Base-by-base conservation (phyloP, 2,329 filamentous ascomycete species). In the Elsinoe necatrix region DNA sequence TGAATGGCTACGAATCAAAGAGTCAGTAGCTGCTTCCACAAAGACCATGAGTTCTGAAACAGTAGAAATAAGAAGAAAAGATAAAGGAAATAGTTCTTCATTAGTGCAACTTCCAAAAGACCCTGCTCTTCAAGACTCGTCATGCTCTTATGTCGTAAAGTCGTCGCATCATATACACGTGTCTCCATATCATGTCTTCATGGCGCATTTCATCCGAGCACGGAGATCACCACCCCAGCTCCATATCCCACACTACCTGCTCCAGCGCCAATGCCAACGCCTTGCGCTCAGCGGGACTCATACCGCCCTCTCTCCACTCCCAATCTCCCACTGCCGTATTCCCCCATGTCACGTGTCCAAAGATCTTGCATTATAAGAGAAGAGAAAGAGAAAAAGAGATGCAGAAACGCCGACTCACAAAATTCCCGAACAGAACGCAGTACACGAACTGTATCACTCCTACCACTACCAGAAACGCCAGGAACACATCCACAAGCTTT, bases 381-480 rank as follows among this genome's bases (percentile, higher is more conserved):
- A 45, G 18, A 70, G 48, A 52, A 34, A 52, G 34, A 21, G 31
- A 34, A 12, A 37, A 52, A 23, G 27, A 25, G 23, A 54, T 31
- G 48, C 8, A 48, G 43, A 31, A 48, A 27, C 29, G 4, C 18
- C 48, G 16, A 81, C 89, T 61, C 81, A 98, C 93, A 68, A 92
- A 98, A 74, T 96, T 97, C 63, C 93, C 93, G 56, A 84, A 89
- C 64, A 97, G 68, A 57, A 96, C 77, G 70, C 92, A 96, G 74
- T 98, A 98, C 59, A 87, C 71, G 72, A 98, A 97, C 73, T 98
- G 93, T 66, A 97, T 71, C n/a, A 77, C 89, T 52, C 90, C 93
- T 3, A 95, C 88, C 1, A 85, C 78, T 20, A 93, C 83, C 58
- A 98, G 76, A 71, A 96, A 98, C 2, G 73, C 82, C 81, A 98